Conservation (phyloP, 257 asterid species). For the Dorcoceras hygrometricum region DNA sequence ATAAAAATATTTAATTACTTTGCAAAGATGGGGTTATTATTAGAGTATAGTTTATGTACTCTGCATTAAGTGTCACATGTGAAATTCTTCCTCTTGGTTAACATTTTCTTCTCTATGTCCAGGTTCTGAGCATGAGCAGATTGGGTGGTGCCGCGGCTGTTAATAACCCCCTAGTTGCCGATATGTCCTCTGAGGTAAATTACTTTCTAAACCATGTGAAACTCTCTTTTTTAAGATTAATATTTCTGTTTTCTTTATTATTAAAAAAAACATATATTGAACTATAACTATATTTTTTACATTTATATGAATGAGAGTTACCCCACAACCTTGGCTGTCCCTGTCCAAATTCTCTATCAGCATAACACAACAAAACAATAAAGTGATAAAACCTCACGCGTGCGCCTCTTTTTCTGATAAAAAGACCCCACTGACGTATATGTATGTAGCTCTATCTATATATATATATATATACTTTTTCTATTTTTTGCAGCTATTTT, state of each 20-base stretch:
- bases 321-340: slow-evolving; percentile 34
- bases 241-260: too few species aligned
- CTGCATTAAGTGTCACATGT: too few species aligned
- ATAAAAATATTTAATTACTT: slow-evolving; percentile 22
- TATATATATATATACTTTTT: too few species aligned
- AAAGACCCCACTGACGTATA: background rate
- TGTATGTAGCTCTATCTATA: too few species aligned
- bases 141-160: slow-evolving; percentile 87
- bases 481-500: too few species aligned
- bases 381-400: slow-evolving; percentile 92
- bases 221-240: too few species aligned
- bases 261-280: too few species aligned
- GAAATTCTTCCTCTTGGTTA: slow-evolving; percentile 12
- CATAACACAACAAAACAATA: slow-evolving; percentile 57
- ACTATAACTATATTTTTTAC: too few species aligned
- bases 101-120: slow-evolving; percentile 11
- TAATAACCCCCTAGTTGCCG: slow-evolving; percentile 71
- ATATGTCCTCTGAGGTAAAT: slow-evolving; percentile 69
- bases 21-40: slow-evolving; percentile 30
- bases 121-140: slow-evolving; percentile 96
- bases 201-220: background rate
- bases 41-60: slow-evolving; percentile 7
- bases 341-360: slow-evolving; percentile 34
- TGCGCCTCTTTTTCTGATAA: slow-evolving; percentile 54
- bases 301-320: slow-evolving; percentile 25